Base-by-base conservation (phyloP, 495 filamentous ascomycete species). In the Daldinia caldariorum region DNA sequence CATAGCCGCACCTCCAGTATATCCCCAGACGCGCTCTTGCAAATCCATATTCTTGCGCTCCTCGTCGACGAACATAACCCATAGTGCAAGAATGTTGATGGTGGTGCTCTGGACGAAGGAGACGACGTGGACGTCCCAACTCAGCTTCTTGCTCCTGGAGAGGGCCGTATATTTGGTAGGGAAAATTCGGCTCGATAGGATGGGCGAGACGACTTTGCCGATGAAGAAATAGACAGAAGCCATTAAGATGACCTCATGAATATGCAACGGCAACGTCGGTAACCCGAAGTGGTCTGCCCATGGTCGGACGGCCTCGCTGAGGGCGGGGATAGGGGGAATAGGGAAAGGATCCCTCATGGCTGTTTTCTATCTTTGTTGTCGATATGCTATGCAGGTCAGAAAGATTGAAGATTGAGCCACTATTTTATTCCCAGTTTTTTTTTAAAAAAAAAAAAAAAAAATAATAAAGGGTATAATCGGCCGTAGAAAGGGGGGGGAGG, bases 81-180 rank as follows among this genome's bases (percentile, higher is more conserved):
- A 97, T 37, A 99, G 77, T 13, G 93, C 92, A 41, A 91, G 76
- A 47, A 65, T 75, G 76, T 90, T 92, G 81, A 99, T 92, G n/a
- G 94, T 80, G 14, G 85, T 81, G 73, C 89, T 90, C 83, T 99
- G 95, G 16, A 92, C 82, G n/a, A 99, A 81, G 13, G 92, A 97
- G 22, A 98, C 96, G 72, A 97, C 91, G 77, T 97, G 95, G 31
- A 97, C 90, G 79, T 99, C 91, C 95, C 95, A 99, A 86, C 94
- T 98, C 68, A 94, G 81, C 78, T 86, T 88, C 54, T 91, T 94
- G 34, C 89, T 86, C 9, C 78, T 79, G 55, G 84, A 85, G 61
- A 97, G 82, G 34, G 83, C 81, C 12, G 84, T 80, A 80, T 98
- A 99, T 70, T 84, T 84, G 35, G 77, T 72, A n/a, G 94, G 89